Evolutionary conservation across 176 grass and related monocot genomes (phyloP).

Genomic region (sorghum (Sorghum bicolor)): Sorghum_bicolor_NCBIv3 NC_012874.2:66097501-66098000

Average conservation of each 20-base stretch:
- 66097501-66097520: background rate
- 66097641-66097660: background rate
- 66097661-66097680: conserved; percentile 16
- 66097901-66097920: background rate
- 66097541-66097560: background rate
- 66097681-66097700: background rate
- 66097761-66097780: background rate
- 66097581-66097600: background rate
- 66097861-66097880: background rate
- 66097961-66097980: background rate
- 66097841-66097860: background rate
- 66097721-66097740: background rate
- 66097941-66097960: background rate
- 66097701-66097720: background rate
- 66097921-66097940: background rate
- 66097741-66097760: background rate
- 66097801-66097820: background rate
- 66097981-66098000: background rate
- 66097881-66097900: background rate
- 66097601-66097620: background rate
- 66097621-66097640: background rate
- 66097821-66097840: background rate
- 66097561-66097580: background rate
- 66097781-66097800: background rate
- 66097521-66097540: background rate